A percentile compares a stretch with the other conserved stretches of the same genome.
phyloP scores from a whole-genome alignment of 2,329 filamentous ascomycete genomes.

The Colletotrichum karsti region DNA sequence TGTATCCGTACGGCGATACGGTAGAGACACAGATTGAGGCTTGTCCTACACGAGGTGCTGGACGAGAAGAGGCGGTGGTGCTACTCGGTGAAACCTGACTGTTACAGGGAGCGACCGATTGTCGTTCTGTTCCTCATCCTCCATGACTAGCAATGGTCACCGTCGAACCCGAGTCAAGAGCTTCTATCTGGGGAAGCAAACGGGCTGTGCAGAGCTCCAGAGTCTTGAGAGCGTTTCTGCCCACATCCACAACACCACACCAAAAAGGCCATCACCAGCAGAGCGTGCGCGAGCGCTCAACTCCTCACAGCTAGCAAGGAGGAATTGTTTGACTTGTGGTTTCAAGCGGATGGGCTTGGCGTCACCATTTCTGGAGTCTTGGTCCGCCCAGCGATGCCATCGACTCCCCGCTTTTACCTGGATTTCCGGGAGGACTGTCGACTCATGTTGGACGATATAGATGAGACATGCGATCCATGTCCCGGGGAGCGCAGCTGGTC shows the following conservation, averaged over 20 bases:
- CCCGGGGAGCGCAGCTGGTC: neutral
- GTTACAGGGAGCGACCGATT: neutral
- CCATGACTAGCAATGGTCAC: conserved; percentile 10
- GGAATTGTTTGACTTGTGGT: conserved; percentile 17
- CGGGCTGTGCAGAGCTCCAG: conserved; percentile 10
- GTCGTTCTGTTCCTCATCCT: neutral
- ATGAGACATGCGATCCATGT: conserved; percentile 22
- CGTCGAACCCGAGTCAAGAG: conserved; percentile 14
- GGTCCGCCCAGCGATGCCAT: conserved; percentile 1
- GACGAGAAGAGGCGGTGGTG: neutral
- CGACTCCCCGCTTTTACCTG: neutral
- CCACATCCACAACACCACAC: conserved; percentile 2
- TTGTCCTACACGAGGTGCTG: neutral
- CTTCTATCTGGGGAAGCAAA: neutral
- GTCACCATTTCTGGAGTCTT: conserved; percentile 14
- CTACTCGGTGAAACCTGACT: conserved; percentile 17
- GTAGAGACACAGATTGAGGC: neutral
- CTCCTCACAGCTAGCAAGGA: conserved; percentile 2
- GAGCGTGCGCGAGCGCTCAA: no score
- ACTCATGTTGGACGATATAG: conserved; percentile 14
- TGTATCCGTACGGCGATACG: no score
- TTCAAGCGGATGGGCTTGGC: conserved; percentile 12
- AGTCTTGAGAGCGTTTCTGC: neutral
- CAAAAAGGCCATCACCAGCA: neutral
- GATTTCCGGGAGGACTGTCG: neutral